A percentile compares a stretch with the other conserved stretches of the same genome.
Conservation (phyloP, 2,329 filamentous ascomycete genomes). For the Fusarium sp. region DNA sequence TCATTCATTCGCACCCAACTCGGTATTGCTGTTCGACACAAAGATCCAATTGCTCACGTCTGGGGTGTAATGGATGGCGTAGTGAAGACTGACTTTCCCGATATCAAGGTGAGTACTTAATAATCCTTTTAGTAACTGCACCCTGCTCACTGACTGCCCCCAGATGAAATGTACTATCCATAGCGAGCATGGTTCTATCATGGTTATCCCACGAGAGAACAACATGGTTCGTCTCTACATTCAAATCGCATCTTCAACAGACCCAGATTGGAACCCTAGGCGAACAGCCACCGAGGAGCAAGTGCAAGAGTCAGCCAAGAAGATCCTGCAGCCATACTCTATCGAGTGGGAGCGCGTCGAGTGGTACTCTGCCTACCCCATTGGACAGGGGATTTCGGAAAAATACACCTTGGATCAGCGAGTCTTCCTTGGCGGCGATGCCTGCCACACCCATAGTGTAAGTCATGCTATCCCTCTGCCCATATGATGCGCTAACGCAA, state of each 20-base stretch:
- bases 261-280: slow-evolving; percentile 71
- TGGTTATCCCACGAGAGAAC: slow-evolving; percentile 81
- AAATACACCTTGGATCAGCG: slow-evolving; percentile 76
- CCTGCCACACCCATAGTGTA: slow-evolving; percentile 83
- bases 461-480: slow-evolving; percentile 57
- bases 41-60: slow-evolving; percentile 77
- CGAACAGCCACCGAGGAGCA: slow-evolving; percentile 73
- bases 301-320: slow-evolving; percentile 74
- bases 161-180: slow-evolving; percentile 83
- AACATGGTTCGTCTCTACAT: slow-evolving; percentile 79
- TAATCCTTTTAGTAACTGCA: background rate
- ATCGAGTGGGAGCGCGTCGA: slow-evolving; percentile 77
- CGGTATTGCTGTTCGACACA: slow-evolving; percentile 77
- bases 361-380: slow-evolving; percentile 83
- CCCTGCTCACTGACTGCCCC: slow-evolving; percentile 57
- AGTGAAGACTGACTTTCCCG: slow-evolving; percentile 79
- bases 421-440: slow-evolving; percentile 81
- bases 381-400: slow-evolving; percentile 79
- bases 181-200: slow-evolving; percentile 79
- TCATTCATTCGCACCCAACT: slow-evolving; percentile 75
- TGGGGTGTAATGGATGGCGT: slow-evolving; percentile 85
- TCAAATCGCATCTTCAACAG: slow-evolving; percentile 73
- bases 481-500: slow-evolving; percentile 36
- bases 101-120: slow-evolving; percentile 71
- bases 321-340: slow-evolving; percentile 74